These are phyloP conservation scores for Schwanniomyces occidentalis DNA, from an alignment of 805 yeast species.

Conservation along the genomic window DNA sequence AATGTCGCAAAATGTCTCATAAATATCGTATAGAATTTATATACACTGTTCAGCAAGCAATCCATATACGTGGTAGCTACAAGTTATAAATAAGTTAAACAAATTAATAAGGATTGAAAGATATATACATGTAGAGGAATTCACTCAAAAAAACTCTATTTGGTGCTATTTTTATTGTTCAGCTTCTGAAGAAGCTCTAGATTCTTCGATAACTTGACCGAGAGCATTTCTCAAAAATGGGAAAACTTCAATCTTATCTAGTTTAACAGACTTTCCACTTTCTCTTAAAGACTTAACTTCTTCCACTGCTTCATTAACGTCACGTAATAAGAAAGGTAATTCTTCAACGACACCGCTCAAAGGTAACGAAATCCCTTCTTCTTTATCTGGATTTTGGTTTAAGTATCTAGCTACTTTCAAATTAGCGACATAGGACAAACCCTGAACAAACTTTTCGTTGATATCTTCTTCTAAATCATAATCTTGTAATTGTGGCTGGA, in stretches of 20 bases:
- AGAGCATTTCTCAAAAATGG: slow-evolving; percentile 38
- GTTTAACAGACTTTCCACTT: slow-evolving; percentile 24
- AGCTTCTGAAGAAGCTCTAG: no score
- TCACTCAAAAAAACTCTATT: no score
- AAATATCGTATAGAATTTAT: background rate
- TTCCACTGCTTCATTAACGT: slow-evolving; percentile 40
- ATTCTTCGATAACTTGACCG: slow-evolving; percentile 14
- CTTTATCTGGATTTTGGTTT: slow-evolving; percentile 22
- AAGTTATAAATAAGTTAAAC: no score
- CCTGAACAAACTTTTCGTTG: slow-evolving; percentile 51
- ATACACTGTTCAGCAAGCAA: no score
- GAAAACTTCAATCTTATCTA: slow-evolving; percentile 42
- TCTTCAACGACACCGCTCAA: slow-evolving; percentile 42
- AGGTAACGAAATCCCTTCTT: slow-evolving; percentile 24
- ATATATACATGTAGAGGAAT: no score
- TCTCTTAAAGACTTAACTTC: slow-evolving; percentile 52
- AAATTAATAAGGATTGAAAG: no score
- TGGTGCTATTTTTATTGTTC: no score
- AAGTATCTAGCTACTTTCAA: slow-evolving; percentile 53
- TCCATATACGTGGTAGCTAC: no score
- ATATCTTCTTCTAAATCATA: slow-evolving; percentile 58
- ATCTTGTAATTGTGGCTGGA: slow-evolving; percentile 62
- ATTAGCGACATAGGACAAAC: slow-evolving; percentile 67
- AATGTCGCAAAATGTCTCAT: slow-evolving; percentile 1
- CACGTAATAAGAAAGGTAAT: slow-evolving; percentile 39